These are phyloP conservation scores for Paraconiothyrium brasiliense DNA, from an alignment of 2,329 filamentous ascomycete genomes.

Conservation along the genomic window DNA sequence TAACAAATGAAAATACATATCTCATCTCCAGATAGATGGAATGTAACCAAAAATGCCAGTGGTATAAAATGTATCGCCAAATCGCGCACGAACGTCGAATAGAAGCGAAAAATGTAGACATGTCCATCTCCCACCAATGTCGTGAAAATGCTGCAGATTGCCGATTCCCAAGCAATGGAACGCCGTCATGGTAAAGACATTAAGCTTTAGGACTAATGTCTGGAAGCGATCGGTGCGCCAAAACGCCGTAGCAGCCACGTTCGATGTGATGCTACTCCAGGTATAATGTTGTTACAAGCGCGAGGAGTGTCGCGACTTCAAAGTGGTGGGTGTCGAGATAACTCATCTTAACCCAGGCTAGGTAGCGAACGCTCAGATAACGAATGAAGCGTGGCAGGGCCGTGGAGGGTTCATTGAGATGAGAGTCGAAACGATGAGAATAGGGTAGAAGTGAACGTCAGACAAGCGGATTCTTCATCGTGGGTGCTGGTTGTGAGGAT, in stretches of 20 bases:
- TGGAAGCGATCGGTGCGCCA: constrained; percentile 35
- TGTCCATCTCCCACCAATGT: constrained; percentile 18
- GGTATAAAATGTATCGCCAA: constrained; percentile 37
- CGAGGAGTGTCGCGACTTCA: constrained; percentile 29
- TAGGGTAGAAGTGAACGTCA: constrained; percentile 9
- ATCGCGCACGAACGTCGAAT: constrained; percentile 24
- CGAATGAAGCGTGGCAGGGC: constrained; percentile 8
- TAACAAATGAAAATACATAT: constrained; percentile 39
- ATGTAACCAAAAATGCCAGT: constrained; percentile 31
- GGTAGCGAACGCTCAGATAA: constrained; percentile 19
- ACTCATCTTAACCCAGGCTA: constrained; percentile 26
- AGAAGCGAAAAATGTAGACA: constrained; percentile 10
- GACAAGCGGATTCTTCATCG: constrained; percentile 36
- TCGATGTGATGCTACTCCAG: constrained; percentile 32
- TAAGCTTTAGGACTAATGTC: constrained; percentile 43
- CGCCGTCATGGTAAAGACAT: constrained; percentile 42
- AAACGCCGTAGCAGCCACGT: constrained; percentile 44
- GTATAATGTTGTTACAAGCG: constrained; percentile 46
- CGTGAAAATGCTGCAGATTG: constrained; percentile 27
- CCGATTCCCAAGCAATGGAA: constrained; percentile 31
- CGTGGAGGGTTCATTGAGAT: not conserved
- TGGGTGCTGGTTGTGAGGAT: constrained; percentile 50
- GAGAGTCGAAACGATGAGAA: not conserved
- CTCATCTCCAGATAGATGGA: not conserved
- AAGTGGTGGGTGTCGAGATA: constrained; percentile 22